Evolutionary conservation across 2,329 filamentous ascomycete genomes (phyloP), one percentile per base, ranked within the genome.

Genomic region (Colletotrichum sp.): DNA sequence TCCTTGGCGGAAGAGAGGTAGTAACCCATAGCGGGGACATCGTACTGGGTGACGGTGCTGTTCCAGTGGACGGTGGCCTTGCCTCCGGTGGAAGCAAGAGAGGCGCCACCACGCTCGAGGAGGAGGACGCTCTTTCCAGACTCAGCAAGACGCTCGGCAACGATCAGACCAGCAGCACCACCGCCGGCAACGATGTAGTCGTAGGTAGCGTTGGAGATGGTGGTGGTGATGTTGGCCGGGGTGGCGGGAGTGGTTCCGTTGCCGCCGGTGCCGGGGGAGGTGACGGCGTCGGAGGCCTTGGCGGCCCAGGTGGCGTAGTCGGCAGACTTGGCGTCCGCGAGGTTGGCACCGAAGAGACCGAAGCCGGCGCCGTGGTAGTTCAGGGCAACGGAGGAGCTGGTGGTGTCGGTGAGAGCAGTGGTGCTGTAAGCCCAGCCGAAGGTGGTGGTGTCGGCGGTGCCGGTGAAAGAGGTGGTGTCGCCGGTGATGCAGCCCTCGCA

Each of bases 401-500:
- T 61, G 12, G 78, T 71, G 64, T 79, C 71, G 9, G 75, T 70
- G 28, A 80, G 77, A 8, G 78, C 77, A 2, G 73, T 68, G 44
- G 63, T 77, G 36, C 74, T 76, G 74, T 74, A 70, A 19, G 76
- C 76, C 74, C 74, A 77, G 39, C 76, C 76, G 39, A 77, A 74
- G 34, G 70, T 74, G 6, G 69, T 59, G n/a, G 66, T 68, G 30
- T 72, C 74, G 16, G 74, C 44, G 3, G 71, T 76, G 34, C 70
- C 63, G 6, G 66, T 67, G 44, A 82, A 80, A 59, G 80, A 79
- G 34, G 79, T 78, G 1, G 80, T 78, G 71, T 83, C 82, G 6
- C 77, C 77, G 12, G 79, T 81, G 68, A 85, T 80, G 77, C 86
- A 87, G 61, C 82, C 81, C 66, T 81, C 80, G 81, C 88, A 90